Base-by-base conservation (phyloP, 805 yeast genomes). In the Saturnispora serradocipensis region DNA sequence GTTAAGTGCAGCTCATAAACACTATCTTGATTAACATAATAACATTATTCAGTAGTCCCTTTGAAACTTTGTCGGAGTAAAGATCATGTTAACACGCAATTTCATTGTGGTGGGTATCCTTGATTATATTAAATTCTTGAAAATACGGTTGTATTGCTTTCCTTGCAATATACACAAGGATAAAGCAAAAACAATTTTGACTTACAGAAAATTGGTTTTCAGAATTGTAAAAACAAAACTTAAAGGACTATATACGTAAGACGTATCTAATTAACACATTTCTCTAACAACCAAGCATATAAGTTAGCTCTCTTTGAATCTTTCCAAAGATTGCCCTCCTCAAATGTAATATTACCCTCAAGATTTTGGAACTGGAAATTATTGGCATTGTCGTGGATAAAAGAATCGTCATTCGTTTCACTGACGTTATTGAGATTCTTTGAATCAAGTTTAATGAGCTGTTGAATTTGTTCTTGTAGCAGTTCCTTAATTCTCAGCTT, bases 251-350 rank as follows among this genome's bases (percentile, higher is more conserved):
- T 38, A 38, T 18, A 16, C 9, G 22, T 16, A 38, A n/a, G 13
- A 38, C 13, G 15, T 8, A 38, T 16, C 25, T 38, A 38, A 38
- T 86, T 86, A 27, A 82, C 85, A 13, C 83, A 84, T 58, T 78
- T 75, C 63, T 84, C 90, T 56, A 81, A 84, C 34, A 90, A 72
- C 96, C 96, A 90, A 56, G 81, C 75, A 56, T 76, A 78, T 88
- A 96, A 86, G 18, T 69, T 68, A 4, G 69, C 75, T 36, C 77
- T 67, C 32, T 82, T 76, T n/a, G 40, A 22, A 15, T 55, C 56
- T 57, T 80, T 79, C 61, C 72, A 67, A 2, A 86, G 85, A 56
- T 90, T 84, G 1, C 97, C 97, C 8, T 79, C 81, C 1, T 79
- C 58, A 45, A 87, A 78, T 53, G 80, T 86, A 62, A 88, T 76